Percentiles rank a stretch among this genome's conserved stretches.
These are phyloP conservation scores for Solanum habrochaites DNA, from an alignment of 257 asterid genomes.

Conservation along the genomic window DNA sequence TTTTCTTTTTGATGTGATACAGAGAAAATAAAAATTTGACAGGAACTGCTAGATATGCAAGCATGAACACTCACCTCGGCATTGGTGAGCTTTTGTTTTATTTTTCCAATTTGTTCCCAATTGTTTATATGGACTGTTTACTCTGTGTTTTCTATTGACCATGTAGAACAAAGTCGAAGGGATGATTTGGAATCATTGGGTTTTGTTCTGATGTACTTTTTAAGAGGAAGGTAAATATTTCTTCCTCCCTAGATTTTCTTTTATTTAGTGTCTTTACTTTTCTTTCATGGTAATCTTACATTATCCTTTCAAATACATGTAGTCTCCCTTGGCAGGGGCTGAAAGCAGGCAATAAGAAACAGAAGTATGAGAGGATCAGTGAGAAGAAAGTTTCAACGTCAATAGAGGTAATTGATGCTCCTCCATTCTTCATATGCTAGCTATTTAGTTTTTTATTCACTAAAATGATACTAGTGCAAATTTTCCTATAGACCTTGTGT, in stretches of 20 bases:
- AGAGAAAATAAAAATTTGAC: slow-evolving; percentile 17
- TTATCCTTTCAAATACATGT: slow-evolving; percentile 10
- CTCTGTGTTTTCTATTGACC: background rate
- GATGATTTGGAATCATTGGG: slow-evolving; percentile 15
- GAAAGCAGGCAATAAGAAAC: slow-evolving; percentile 54
- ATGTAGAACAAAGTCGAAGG: slow-evolving; percentile 12
- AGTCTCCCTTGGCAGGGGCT: slow-evolving; percentile 73
- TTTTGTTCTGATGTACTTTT: slow-evolving; percentile 8
- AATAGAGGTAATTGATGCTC: slow-evolving; percentile 42
- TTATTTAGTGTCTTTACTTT: background rate
- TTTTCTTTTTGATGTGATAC: background rate
- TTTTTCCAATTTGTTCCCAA: background rate
- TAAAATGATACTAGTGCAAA: slow-evolving; percentile 4
- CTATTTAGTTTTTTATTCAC: background rate
- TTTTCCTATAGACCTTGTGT: slow-evolving; percentile 43
- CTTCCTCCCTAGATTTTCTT: background rate
- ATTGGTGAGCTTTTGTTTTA: slow-evolving; percentile 1
- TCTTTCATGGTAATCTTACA: slow-evolving; percentile 1
- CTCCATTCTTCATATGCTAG: background rate
- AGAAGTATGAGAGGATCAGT: slow-evolving; percentile 46
- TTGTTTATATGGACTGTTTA: background rate
- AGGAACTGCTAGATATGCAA: slow-evolving; percentile 12
- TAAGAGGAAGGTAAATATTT: slow-evolving; percentile 8
- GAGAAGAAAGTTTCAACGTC: slow-evolving; percentile 58
- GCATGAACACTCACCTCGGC: slow-evolving; percentile 8